Conservation (phyloP, 331 rosid species). For the Spiraea crenata region DNA sequence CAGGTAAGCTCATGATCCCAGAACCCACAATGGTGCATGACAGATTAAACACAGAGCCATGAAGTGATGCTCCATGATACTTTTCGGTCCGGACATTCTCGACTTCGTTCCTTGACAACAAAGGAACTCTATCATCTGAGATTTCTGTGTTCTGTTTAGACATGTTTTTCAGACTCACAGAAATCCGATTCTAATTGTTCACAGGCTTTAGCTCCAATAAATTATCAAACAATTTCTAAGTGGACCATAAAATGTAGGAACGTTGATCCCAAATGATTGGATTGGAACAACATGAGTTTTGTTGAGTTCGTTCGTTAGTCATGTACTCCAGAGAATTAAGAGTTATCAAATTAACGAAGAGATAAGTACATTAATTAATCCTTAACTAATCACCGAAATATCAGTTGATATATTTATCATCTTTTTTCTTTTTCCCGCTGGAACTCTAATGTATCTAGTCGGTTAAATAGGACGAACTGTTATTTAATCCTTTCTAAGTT, state of each 20-base stretch:
- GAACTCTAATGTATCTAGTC: too few species aligned
- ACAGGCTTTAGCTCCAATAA: background rate
- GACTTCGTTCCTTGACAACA: background rate
- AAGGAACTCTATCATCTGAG: background rate
- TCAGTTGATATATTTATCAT: background rate
- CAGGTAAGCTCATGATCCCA: conserved; percentile 32
- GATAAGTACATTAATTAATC: too few species aligned
- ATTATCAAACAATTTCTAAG: too few species aligned
- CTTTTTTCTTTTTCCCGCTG: too few species aligned
- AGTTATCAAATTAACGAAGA: too few species aligned
- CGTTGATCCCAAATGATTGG: too few species aligned
- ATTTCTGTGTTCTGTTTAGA: background rate
- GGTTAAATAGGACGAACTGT: too few species aligned
- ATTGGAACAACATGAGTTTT: background rate
- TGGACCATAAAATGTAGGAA: background rate
- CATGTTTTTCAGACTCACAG: background rate
- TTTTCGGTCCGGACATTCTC: background rate
- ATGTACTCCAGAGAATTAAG: background rate
- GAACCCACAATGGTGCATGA: conserved; percentile 26
- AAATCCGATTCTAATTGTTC: background rate
- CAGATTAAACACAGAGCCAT: conserved; percentile 29
- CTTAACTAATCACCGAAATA: background rate
- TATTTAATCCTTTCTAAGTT: too few species aligned
- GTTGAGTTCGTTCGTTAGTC: background rate
- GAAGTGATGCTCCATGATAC: conserved; percentile 21